Evolutionary conservation across 306 rosid genomes (phyloP).

Genomic region (Pterocarpus santalinus): DNA sequence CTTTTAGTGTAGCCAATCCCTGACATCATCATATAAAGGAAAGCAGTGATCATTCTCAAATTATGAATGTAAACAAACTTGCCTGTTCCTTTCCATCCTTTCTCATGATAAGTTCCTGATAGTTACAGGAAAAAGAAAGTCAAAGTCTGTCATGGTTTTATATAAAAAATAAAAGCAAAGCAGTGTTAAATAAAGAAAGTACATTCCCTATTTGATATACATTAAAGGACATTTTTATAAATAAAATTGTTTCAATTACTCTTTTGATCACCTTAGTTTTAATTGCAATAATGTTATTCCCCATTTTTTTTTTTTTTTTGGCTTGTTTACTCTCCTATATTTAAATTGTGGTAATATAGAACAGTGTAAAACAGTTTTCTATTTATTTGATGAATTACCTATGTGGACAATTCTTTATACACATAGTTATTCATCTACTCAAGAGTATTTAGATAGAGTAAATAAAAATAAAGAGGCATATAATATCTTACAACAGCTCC

Average conservation of each 20-base stretch:
- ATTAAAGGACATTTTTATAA: background rate
- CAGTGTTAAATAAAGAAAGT: background rate
- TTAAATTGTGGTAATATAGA: background rate
- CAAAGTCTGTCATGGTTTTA: background rate
- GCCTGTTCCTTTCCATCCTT: conserved; percentile 68
- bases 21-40: too few relatives aligned
- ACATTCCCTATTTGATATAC: background rate
- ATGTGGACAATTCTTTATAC: background rate
- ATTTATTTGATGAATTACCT: background rate
- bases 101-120: conserved; percentile 66
- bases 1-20: too few relatives aligned
- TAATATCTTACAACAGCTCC: conserved; percentile 71
- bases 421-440: background rate
- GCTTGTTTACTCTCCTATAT: background rate
- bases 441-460: background rate
- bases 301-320: background rate
- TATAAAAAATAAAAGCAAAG: background rate
- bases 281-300: too few relatives aligned
- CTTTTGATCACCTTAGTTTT: background rate
- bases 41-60: background rate
- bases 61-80: conserved; percentile 40
- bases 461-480: conserved; percentile 13
- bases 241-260: background rate
- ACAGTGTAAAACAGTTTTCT: background rate
- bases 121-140: conserved; percentile 27